These are phyloP conservation scores for Hemileia vastatrix DNA, from an alignment of 1,284 basidiomycete genomes.

Conservation along the genomic window DNA sequence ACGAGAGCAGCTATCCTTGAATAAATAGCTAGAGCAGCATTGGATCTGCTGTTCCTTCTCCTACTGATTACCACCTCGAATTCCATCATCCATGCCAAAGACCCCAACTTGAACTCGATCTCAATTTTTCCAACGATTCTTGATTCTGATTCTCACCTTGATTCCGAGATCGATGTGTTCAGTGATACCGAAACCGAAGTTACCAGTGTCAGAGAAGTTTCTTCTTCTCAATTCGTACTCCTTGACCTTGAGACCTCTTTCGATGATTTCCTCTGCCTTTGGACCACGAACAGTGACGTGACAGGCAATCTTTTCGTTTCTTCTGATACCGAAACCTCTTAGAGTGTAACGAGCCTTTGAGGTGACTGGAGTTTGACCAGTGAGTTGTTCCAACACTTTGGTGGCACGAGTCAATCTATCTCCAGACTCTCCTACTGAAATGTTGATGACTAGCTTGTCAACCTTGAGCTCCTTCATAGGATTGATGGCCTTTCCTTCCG, in stretches of 20 bases:
- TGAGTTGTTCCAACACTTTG: slow-evolving; percentile 46
- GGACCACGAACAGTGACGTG: slow-evolving; percentile 45
- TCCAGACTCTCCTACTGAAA: slow-evolving; percentile 45
- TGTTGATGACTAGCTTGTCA: slow-evolving; percentile 46
- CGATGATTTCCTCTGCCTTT: slow-evolving; percentile 45
- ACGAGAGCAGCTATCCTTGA: too few relatives aligned
- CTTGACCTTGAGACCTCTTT: slow-evolving; percentile 46
- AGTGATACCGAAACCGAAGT: slow-evolving; percentile 24
- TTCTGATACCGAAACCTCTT: slow-evolving; percentile 45
- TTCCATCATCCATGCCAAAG: neutral
- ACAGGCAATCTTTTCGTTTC: slow-evolving; percentile 46
- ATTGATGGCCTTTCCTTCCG: neutral
- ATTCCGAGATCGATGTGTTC: slow-evolving; percentile 44
- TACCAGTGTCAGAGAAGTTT: slow-evolving; percentile 38
- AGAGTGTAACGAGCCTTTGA: slow-evolving; percentile 45
- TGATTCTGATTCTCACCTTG: neutral
- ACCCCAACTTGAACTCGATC: neutral
- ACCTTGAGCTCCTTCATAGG: slow-evolving; percentile 43
- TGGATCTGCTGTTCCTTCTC: too few relatives aligned
- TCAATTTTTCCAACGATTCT: neutral
- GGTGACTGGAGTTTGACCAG: slow-evolving; percentile 45
- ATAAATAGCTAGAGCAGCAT: too few relatives aligned
- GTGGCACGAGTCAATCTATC: slow-evolving; percentile 45
- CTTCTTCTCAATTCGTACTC: slow-evolving; percentile 44
- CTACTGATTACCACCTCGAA: too few relatives aligned